phyloP scores from a whole-genome alignment of 1,139 yeast species.

The Blastobotrys arbuscula region DNA sequence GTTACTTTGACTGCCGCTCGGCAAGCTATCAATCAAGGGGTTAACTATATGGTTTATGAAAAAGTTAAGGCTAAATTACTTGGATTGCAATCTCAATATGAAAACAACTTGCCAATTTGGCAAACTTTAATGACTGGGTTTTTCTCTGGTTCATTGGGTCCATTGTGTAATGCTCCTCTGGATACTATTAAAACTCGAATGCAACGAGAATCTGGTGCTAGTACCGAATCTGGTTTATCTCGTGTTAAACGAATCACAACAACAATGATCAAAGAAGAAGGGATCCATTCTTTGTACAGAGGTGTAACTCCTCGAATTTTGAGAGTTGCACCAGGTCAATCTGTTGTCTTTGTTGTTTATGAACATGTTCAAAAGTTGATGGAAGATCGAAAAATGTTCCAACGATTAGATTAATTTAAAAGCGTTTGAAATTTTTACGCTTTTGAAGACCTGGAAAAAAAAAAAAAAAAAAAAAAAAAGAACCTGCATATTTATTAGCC shows the following conservation, averaged over 20 bases:
- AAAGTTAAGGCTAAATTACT: constrained; percentile 69
- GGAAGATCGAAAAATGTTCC: constrained; percentile 42
- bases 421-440: too few relatives aligned
- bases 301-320: constrained; percentile 98
- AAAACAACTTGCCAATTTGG: constrained; percentile 75
- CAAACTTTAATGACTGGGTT: constrained; percentile 91
- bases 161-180: constrained; percentile 94
- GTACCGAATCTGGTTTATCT: constrained; percentile 65
- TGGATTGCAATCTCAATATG: constrained; percentile 51
- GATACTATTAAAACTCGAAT: constrained; percentile 96
- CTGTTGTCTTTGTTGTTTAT: constrained; percentile 95
- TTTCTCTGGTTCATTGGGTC: constrained; percentile 94
- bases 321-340: constrained; percentile 99
- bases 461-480: too few relatives aligned
- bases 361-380: constrained; percentile 75
- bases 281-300: constrained; percentile 79
- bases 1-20: constrained; percentile 94
- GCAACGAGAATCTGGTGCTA: constrained; percentile 75
- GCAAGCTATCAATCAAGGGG: constrained; percentile 98
- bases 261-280: constrained; percentile 84
- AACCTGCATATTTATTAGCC: too few relatives aligned
- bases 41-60: constrained; percentile 92
- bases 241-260: constrained; percentile 77
- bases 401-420: constrained; percentile 5
- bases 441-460: too few relatives aligned